Conservation (phyloP, 2,329 filamentous ascomycete species). For the Talaromyces sp. region DNA sequence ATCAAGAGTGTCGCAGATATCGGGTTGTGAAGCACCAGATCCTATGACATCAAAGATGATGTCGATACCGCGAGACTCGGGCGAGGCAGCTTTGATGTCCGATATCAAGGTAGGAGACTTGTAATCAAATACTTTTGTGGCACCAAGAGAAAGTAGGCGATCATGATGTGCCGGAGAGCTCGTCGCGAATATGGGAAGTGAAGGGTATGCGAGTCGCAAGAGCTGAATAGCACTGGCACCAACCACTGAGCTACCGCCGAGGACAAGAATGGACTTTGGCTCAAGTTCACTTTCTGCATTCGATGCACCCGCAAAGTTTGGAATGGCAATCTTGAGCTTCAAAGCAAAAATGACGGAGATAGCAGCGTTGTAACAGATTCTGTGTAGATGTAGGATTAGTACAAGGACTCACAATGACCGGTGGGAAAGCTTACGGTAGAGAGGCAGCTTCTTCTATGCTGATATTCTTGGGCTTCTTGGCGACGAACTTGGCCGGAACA, state of each 20-base stretch:
- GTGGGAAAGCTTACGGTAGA: conserved; percentile 8
- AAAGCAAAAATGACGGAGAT: conserved; percentile 6
- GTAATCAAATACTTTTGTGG: conserved; percentile 11
- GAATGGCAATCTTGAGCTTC: conserved; percentile 6
- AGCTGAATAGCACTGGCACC: conserved; percentile 37
- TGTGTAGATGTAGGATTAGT: not conserved
- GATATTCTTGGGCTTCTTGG: conserved; percentile 27
- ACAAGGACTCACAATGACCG: not conserved
- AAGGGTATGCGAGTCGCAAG: conserved; percentile 32
- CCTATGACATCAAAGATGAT: conserved; percentile 35
- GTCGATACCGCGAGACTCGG: conserved; percentile 25
- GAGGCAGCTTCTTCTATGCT: conserved; percentile 32
- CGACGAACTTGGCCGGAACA: conserved; percentile 22
- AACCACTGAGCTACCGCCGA: conserved; percentile 36
- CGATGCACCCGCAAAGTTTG: not conserved
- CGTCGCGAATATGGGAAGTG: conserved; percentile 31
- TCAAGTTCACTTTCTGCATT: conserved; percentile 25
- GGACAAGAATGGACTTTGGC: conserved; percentile 32
- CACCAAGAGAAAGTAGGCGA: conserved; percentile 7
- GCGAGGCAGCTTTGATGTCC: conserved; percentile 16
- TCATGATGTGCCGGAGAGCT: conserved; percentile 26
- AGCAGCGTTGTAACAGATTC: conserved; percentile 14
- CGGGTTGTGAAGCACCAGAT: conserved; percentile 22
- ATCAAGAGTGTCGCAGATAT: conserved; percentile 28
- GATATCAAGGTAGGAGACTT: not conserved